Evolutionary conservation across 805 yeast species (phyloP).

Genomic region (Myxozyma udenii): DNA sequence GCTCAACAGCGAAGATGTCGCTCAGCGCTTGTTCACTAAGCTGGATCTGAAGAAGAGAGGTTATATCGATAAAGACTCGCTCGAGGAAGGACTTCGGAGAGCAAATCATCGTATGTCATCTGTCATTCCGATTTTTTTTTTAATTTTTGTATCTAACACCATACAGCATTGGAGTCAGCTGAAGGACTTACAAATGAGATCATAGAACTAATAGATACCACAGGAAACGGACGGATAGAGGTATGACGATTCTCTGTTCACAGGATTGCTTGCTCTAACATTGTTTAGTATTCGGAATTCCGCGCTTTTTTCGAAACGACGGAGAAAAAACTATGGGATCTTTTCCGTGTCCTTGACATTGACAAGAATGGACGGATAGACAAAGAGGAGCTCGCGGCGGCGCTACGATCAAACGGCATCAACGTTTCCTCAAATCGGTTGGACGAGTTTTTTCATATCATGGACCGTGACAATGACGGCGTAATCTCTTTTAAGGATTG

Average conservation of each 20-base stretch:
- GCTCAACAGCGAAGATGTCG: constrained; percentile 37
- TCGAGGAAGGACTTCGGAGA: constrained; percentile 42
- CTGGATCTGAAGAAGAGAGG: constrained; percentile 46
- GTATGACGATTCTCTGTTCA: constrained; percentile 13
- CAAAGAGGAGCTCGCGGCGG: constrained; percentile 62
- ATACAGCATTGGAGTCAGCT: constrained; percentile 25
- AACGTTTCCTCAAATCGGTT: constrained; percentile 53
- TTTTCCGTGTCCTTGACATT: constrained; percentile 34
- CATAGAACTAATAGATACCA: constrained; percentile 15
- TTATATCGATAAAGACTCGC: constrained; percentile 39
- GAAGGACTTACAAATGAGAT: constrained; percentile 20
- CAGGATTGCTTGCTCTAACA: too few relatives aligned
- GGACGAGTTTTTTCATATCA: constrained; percentile 52
- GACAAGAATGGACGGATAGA: constrained; percentile 41
- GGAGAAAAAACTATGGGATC: constrained; percentile 29
- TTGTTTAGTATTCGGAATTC: constrained; percentile 30
- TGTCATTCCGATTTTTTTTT: constrained; percentile 41
- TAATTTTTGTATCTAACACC: neutral
- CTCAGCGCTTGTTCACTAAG: constrained; percentile 43
- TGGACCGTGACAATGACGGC: constrained; percentile 42
- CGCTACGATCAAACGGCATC: constrained; percentile 56
- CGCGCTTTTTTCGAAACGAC: constrained; percentile 32
- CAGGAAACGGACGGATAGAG: constrained; percentile 26
- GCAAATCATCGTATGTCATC: constrained; percentile 56
- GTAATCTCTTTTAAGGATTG: constrained; percentile 77